These are phyloP conservation scores for Metschnikowia picachoensis DNA, from an alignment of 805 yeast genomes.

Conservation along the genomic window DNA sequence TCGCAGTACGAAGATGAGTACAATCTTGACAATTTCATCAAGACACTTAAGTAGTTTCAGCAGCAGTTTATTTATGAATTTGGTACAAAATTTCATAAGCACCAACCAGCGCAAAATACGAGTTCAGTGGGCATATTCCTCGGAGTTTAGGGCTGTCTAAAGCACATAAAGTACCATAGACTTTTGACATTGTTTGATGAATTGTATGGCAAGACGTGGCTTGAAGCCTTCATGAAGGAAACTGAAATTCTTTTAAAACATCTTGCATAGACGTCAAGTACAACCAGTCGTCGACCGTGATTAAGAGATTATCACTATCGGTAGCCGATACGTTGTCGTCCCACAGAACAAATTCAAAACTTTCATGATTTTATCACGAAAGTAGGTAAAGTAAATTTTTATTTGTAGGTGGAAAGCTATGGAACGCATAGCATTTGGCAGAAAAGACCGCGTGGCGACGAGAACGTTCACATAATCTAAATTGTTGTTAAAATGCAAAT, in stretches of 20 bases:
- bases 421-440: background rate
- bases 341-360: background rate
- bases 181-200: background rate
- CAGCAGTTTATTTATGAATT: too few species aligned
- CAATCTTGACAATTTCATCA: constrained; percentile 87
- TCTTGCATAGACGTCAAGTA: constrained; percentile 1
- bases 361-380: background rate
- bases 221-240: constrained; percentile 3
- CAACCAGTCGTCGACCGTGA: constrained; percentile 1
- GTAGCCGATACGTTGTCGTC: background rate
- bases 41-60: constrained; percentile 50
- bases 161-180: background rate
- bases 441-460: too few species aligned
- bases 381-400: constrained; percentile 1
- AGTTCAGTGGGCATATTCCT: background rate
- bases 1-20: constrained; percentile 96
- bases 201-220: background rate
- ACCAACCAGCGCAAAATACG: constrained; percentile 1
- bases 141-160: background rate
- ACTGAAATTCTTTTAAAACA: background rate
- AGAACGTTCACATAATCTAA: too few species aligned
- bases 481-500: too few species aligned
- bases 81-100: too few species aligned
- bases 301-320: background rate
- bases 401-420: constrained; percentile 3